Percentiles rank a stretch among this genome's conserved stretches.
Evolutionary conservation across 305 asterid species (phyloP).

Genomic region (Lippia alba): DNA sequence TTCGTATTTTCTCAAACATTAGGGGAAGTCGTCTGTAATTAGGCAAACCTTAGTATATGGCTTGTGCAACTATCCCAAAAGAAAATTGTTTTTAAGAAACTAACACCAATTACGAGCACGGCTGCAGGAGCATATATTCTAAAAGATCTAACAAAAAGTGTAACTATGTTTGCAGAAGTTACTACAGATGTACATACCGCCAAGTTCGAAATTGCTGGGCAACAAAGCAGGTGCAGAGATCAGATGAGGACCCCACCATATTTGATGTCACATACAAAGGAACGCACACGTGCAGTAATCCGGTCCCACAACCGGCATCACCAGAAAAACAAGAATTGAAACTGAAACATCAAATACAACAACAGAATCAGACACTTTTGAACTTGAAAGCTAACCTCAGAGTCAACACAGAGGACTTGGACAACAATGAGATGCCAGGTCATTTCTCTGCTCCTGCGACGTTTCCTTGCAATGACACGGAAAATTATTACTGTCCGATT

Average conservation of each 20-base stretch:
- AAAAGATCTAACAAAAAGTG: not conserved
- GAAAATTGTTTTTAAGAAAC: too few relatives aligned
- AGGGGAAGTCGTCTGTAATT: too few relatives aligned
- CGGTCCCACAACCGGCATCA: conserved; percentile 46
- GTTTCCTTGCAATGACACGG: conserved; percentile 44
- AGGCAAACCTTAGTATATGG: too few relatives aligned
- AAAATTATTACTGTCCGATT: conserved; percentile 43
- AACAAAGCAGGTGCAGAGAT: conserved; percentile 82
- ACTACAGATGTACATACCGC: conserved; percentile 85
- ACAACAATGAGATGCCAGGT: conserved; percentile 40
- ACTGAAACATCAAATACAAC: conserved; percentile 39
- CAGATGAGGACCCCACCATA: conserved; percentile 75
- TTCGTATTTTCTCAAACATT: not conserved
- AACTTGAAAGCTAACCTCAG: conserved; percentile 62
- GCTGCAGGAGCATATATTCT: conserved; percentile 6
- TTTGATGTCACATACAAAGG: conserved; percentile 86
- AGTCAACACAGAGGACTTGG: conserved; percentile 57
- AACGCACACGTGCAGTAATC: conserved; percentile 48
- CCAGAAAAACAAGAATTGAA: conserved; percentile 54
- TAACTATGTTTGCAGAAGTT: conserved; percentile 67
- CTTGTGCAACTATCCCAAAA: too few relatives aligned
- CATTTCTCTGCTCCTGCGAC: conserved; percentile 68
- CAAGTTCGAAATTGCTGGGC: conserved; percentile 67
- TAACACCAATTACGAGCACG: too few relatives aligned
- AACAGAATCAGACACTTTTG: conserved; percentile 50